These are phyloP conservation scores for Spathaspora sp. DNA, from an alignment of 805 yeast genomes.

Conservation along the genomic window DNA sequence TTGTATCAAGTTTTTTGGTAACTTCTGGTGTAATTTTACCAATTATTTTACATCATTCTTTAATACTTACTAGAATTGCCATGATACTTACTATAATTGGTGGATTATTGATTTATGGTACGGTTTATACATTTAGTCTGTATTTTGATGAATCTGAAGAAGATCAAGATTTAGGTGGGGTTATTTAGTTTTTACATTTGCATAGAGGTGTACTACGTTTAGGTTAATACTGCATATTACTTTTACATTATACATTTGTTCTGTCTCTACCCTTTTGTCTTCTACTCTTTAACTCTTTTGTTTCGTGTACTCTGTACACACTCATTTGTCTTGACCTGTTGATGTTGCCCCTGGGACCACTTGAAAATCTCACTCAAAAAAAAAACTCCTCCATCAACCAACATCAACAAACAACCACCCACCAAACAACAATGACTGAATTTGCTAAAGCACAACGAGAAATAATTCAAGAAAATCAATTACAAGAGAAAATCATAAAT, in stretches of 20 bases:
- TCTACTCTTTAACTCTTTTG: no score
- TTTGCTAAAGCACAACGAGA: slow-evolving; percentile 31
- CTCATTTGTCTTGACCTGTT: not conserved
- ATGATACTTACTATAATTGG: slow-evolving; percentile 76
- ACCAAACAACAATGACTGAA: slow-evolving; percentile 9
- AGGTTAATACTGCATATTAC: no score
- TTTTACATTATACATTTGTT: no score
- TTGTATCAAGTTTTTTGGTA: slow-evolving; percentile 71
- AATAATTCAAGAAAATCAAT: slow-evolving; percentile 44
- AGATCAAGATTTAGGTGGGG: slow-evolving; percentile 21
- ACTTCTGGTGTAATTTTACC: slow-evolving; percentile 75
- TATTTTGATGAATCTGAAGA: slow-evolving; percentile 53
- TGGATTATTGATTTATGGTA: slow-evolving; percentile 77
- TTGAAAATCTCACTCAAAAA: not conserved
- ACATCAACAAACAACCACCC: not conserved
- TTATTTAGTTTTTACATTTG: not conserved
- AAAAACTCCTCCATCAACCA: not conserved
- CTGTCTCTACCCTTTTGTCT: no score
- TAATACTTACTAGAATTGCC: slow-evolving; percentile 66
- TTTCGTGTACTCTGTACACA: no score
- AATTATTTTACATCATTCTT: slow-evolving; percentile 69
- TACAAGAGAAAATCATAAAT: slow-evolving; percentile 59
- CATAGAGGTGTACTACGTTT: not conserved
- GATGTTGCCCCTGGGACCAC: not conserved
- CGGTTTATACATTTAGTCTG: slow-evolving; percentile 77